Evolutionary conservation across 1,284 basidiomycete species (phyloP).

Genomic region (Cutaneotrichosporon dermatis): DNA sequence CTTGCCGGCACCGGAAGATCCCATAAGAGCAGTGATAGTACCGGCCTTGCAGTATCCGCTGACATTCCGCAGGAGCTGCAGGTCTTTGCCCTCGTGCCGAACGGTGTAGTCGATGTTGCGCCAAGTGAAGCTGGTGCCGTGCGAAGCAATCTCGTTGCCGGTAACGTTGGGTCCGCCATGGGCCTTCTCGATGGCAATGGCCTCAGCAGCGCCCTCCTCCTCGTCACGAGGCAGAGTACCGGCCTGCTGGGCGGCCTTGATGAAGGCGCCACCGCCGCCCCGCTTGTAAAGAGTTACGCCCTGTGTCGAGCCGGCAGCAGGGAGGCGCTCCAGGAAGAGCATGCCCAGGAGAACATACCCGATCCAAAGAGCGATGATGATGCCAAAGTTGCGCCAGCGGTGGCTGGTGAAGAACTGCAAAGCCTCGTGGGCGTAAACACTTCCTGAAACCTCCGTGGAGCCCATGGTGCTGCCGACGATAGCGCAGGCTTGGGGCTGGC

Average conservation of each 20-base stretch:
- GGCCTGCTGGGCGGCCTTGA: constrained; percentile 20
- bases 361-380: constrained; percentile 46
- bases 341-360: constrained; percentile 22
- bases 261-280: constrained; percentile 12
- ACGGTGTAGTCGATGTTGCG: constrained; percentile 51
- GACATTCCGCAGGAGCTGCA: constrained; percentile 51
- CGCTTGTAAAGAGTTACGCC: constrained; percentile 39
- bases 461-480: constrained; percentile 40
- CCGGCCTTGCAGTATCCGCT: constrained; percentile 55
- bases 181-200: constrained; percentile 4
- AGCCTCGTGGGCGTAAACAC: constrained; percentile 43
- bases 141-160: neutral
- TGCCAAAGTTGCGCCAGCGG: constrained; percentile 52
- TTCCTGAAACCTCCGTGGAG: constrained; percentile 9
- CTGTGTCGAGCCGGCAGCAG: constrained; percentile 39
- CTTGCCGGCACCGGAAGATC: constrained; percentile 48
- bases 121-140: constrained; percentile 47
- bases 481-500: constrained; percentile 37
- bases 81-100: constrained; percentile 41
- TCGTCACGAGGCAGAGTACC: constrained; percentile 25
- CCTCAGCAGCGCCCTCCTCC: constrained; percentile 19
- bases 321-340: constrained; percentile 18
- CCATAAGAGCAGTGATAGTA: constrained; percentile 53
- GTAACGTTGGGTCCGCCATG: neutral
- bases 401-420: constrained; percentile 46